phyloP scores from a whole-genome alignment of 768 basidiomycete species.

The Kwoniella europaea region DNA sequence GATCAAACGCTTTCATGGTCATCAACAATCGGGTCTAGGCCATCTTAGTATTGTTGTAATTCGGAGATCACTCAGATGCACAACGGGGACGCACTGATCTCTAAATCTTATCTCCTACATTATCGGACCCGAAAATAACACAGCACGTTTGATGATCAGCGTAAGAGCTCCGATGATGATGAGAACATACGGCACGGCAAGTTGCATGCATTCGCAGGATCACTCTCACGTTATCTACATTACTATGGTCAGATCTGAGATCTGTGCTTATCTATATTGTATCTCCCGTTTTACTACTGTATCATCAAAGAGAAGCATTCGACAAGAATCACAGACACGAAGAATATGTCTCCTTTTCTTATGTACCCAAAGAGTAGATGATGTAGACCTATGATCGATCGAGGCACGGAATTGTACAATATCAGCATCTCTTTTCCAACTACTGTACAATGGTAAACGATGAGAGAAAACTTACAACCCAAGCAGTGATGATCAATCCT shows the following conservation, averaged over 20 bases:
- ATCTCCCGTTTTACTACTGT: too few relatives aligned
- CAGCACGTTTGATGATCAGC: neutral
- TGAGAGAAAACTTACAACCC: conserved; percentile 42
- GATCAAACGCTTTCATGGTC: too few relatives aligned
- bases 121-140: neutral
- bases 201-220: too few relatives aligned
- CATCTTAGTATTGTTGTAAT: neutral
- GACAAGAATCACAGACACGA: too few relatives aligned
- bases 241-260: too few relatives aligned
- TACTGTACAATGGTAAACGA: neutral
- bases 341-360: neutral
- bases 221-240: too few relatives aligned
- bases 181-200: too few relatives aligned
- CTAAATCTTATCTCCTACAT: neutral
- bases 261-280: too few relatives aligned
- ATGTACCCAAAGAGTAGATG: conserved; percentile 47
- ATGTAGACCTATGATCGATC: conserved; percentile 36
- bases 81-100: neutral
- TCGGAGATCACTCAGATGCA: neutral
- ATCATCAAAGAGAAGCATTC: too few relatives aligned
- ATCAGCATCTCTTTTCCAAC: neutral
- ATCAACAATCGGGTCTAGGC: neutral
- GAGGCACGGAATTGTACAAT: neutral
- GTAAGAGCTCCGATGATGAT: neutral
- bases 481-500: conserved; percentile 38